A percentile compares a stretch with the other conserved stretches of the same genome.
Evolutionary conservation across 257 asterid species (phyloP).

Genomic region (Salvia rosmarinus): DNA sequence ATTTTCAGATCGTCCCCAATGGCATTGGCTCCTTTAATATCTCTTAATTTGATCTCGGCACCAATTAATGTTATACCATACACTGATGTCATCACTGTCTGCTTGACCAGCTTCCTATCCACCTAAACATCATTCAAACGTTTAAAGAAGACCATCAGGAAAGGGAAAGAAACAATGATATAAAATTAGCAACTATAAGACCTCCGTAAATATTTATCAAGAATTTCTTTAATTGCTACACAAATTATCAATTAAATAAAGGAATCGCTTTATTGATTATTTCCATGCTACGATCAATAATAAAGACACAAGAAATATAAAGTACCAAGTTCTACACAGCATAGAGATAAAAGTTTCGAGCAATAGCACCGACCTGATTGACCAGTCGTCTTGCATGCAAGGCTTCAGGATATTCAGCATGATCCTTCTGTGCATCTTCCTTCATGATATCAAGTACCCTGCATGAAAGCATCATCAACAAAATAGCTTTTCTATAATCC

Average conservation of each 20-base stretch:
- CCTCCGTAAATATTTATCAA: not conserved
- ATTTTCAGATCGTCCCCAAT: too few relatives aligned
- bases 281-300: slow-evolving; percentile 7
- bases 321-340: too few relatives aligned
- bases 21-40: not conserved
- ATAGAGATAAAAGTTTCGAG: too few relatives aligned
- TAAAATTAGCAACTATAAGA: slow-evolving; percentile 23
- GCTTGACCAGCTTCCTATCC: too few relatives aligned
- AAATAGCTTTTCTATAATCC: too few relatives aligned
- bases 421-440: slow-evolving; percentile 87
- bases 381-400: slow-evolving; percentile 67
- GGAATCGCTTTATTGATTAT: slow-evolving; percentile 9
- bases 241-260: slow-evolving; percentile 26
- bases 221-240: slow-evolving; percentile 15
- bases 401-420: slow-evolving; percentile 73
- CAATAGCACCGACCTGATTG: too few relatives aligned
- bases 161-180: not conserved
- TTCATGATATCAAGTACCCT: slow-evolving; percentile 88
- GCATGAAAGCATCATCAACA: too few relatives aligned
- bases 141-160: not conserved
- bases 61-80: not conserved
- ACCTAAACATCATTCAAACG: not conserved
- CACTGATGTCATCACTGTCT: not conserved
- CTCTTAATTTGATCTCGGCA: not conserved
- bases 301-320: slow-evolving; percentile 2